Percentiles rank a stretch among this genome's conserved stretches.
These are phyloP conservation scores for Wickerhamomyces tratensis DNA, from an alignment of 805 yeast species.

Conservation along the genomic window DNA sequence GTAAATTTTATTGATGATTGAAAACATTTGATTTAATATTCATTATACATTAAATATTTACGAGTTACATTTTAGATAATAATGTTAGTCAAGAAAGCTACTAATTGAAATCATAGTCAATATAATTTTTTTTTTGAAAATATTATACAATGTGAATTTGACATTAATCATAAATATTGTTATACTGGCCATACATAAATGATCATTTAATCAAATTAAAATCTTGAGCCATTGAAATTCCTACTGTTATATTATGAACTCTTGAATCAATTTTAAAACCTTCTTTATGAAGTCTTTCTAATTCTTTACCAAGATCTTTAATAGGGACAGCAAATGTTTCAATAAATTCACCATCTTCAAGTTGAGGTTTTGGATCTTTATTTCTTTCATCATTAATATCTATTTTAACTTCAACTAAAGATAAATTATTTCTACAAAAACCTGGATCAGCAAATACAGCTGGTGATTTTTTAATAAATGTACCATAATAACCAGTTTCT, in stretches of 20 bases:
- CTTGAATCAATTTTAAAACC: conserved; percentile 84
- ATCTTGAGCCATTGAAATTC: conserved; percentile 48
- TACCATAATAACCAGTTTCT: conserved; percentile 89
- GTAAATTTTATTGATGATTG: no score
- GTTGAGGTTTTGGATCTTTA: conserved; percentile 54
- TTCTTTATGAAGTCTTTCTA: conserved; percentile 42
- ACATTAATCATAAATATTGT: no score
- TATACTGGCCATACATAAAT: no score
- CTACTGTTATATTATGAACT: conserved; percentile 78
- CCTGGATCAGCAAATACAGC: conserved; percentile 73
- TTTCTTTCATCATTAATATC: conserved; percentile 64
- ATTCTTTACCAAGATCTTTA: conserved; percentile 39
- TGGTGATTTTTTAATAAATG: conserved; percentile 35
- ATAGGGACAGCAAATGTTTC: conserved; percentile 77
- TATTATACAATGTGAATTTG: no score
- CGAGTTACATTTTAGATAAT: no score
- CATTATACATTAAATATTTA: no score
- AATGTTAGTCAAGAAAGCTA: no score
- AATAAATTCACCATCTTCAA: conserved; percentile 89
- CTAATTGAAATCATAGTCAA: no score
- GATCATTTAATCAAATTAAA: conserved; percentile 9
- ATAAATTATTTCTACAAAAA: conserved; percentile 81
- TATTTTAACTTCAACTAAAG: conserved; percentile 67
- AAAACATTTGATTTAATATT: no score
- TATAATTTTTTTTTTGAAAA: no score